Evolutionary conservation across 2,329 filamentous ascomycete species (phyloP), one percentile per base, ranked within the genome.

Genomic region (Botrytis galanthina): DNA sequence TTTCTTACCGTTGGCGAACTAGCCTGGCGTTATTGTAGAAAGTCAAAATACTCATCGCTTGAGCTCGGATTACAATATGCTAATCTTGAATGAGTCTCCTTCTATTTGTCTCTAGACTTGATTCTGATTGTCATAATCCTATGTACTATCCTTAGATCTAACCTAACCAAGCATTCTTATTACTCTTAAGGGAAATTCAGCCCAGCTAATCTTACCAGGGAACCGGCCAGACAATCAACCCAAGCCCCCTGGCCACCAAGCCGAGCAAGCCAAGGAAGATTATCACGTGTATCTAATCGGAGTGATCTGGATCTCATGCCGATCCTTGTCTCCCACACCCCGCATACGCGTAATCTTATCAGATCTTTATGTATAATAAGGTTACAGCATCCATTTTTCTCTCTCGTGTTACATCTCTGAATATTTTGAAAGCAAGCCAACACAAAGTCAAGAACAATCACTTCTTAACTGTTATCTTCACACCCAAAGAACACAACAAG

Each of bases 341-440:
- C 39, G 61, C 39, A 63, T 20, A 63, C n/a, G 32, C 14, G 39
- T 63, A 63, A 63, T 44, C 61, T 63, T 63, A 63, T 63, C 61
- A 63, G 61, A 63, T 63, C 61, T 44, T 8, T 44, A 22, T 63
- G 32, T 22, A 26, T 51, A 18, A 26, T 51, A 18, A 54, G 51
- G 26, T 54, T 22, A 63, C 39, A n/a, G 18, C 39, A 63, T 29
- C 8, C 3, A 20, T 63, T 26, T 57, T 46, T 26, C 61, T 63
- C 39, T 44, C 51, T 44, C n/a, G n/a, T 32, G n/a, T 10, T 63
- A 63, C n/a, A 63, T 44, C 39, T 26, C 6, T 39, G 4, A 61
- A 32, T 37, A 26, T 3, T 16, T 61, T 5, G 59, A 22, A 39
- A 26, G 10, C 59, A 61, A 60, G 9, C 32, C 20, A 39, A 61